Evolutionary conservation across 2,329 filamentous ascomycete species (phyloP).

Genomic region (Immersiporthe knoxdaviesiana): DNA sequence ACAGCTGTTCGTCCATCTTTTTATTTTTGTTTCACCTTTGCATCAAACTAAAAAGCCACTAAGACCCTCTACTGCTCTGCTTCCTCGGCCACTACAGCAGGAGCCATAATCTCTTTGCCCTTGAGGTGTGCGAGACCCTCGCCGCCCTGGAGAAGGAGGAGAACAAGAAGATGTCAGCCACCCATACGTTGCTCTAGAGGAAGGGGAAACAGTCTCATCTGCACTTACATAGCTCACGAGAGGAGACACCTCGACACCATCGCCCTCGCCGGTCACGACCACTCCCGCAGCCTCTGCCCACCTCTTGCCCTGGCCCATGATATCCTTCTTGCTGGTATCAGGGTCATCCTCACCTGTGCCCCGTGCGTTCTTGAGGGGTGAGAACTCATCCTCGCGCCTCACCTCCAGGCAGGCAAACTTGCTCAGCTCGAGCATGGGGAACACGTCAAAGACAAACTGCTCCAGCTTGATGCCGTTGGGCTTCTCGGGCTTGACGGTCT

Average conservation of each 20-base stretch:
- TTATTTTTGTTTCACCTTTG: neutral
- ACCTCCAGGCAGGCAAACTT: constrained; percentile 98
- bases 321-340: constrained; percentile 88
- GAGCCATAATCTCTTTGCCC: constrained; percentile 56
- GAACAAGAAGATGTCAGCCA: constrained; percentile 29
- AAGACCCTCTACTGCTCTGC: constrained; percentile 15
- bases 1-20: neutral
- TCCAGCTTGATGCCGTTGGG: constrained; percentile 99
- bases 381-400: constrained; percentile 96
- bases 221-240: constrained; percentile 90
- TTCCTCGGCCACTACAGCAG: constrained; percentile 53
- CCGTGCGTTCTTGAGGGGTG: constrained; percentile 86
- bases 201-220: neutral
- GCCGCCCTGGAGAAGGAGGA: constrained; percentile 52
- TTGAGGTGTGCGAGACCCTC: constrained; percentile 63
- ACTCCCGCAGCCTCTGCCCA: constrained; percentile 84
- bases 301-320: constrained; percentile 84
- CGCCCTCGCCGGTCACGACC: constrained; percentile 68
- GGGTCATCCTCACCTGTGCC: constrained; percentile 91
- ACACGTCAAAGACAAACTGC: constrained; percentile 99
- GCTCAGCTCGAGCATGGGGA: constrained; percentile 81
- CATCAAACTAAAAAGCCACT: neutral
- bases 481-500: constrained; percentile 86
- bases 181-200: neutral
- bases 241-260: constrained; percentile 87